A percentile compares a stretch with the other conserved stretches of the same genome.
phyloP scores from a whole-genome alignment of 2,329 filamentous ascomycete species.

The Exophiala spinifera region DNA sequence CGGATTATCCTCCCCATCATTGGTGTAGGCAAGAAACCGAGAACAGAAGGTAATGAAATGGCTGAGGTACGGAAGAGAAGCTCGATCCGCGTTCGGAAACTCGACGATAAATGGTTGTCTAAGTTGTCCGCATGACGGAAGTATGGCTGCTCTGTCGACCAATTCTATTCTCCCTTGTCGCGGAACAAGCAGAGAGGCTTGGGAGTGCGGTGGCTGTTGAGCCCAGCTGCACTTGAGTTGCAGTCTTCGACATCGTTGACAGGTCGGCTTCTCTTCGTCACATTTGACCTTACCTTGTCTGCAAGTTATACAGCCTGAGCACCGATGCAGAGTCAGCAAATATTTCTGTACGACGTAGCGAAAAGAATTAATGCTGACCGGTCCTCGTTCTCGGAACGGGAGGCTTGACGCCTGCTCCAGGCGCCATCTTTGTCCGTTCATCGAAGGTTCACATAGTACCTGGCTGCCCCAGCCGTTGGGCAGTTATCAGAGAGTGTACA shows the following conservation, averaged over 20 bases:
- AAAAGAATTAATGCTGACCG: not conserved
- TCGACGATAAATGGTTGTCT: conserved; percentile 4
- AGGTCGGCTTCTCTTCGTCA: conserved; percentile 2
- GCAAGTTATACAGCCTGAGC: conserved; percentile 1
- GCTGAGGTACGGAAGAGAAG: not conserved
- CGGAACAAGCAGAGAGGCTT: not conserved
- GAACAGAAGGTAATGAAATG: conserved; percentile 6
- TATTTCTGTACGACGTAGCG: not conserved
- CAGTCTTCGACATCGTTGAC: not conserved
- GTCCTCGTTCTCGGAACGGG: conserved; percentile 6
- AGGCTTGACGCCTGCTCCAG: conserved; percentile 3
- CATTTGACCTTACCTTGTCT: conserved; percentile 4
- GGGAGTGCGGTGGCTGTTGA: not conserved
- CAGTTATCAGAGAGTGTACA: conserved; percentile 2
- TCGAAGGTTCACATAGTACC: conserved; percentile 3
- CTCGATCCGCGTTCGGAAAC: conserved; percentile 4
- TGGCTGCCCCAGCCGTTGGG: not conserved
- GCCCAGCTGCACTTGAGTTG: not conserved
- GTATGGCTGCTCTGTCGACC: not conserved
- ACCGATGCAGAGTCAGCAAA: not conserved
- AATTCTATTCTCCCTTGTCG: conserved; percentile 2
- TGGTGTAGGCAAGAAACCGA: conserved; percentile 5
- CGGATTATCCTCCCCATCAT: conserved; percentile 2
- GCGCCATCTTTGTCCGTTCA: conserved; percentile 2
- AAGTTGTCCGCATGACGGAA: not conserved